Evolutionary conservation across 768 basidiomycete species (phyloP).

Genomic region (Xerocomus spinulosus): DNA sequence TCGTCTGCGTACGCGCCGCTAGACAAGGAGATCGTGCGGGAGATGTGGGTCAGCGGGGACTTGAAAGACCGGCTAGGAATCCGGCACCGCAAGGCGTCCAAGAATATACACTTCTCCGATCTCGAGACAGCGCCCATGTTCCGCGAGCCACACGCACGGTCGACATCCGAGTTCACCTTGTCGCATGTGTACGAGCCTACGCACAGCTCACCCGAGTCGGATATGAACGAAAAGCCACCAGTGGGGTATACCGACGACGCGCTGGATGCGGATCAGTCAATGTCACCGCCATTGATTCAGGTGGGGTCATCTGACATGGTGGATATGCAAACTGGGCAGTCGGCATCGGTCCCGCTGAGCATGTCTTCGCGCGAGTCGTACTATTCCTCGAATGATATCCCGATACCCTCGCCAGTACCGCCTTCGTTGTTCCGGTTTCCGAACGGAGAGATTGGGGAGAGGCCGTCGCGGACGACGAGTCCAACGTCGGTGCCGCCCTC

Average conservation of each 20-base stretch:
- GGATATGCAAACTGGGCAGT: slow-evolving; percentile 17
- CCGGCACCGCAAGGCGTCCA: slow-evolving; percentile 53
- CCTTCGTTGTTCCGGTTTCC: slow-evolving; percentile 45
- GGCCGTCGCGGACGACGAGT: slow-evolving; percentile 11
- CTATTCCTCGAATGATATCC: slow-evolving; percentile 51
- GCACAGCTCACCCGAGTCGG: slow-evolving; percentile 26
- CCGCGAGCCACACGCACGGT: slow-evolving; percentile 56
- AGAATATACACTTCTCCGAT: slow-evolving; percentile 33
- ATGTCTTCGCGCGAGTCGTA: slow-evolving; percentile 50
- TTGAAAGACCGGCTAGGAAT: slow-evolving; percentile 80
- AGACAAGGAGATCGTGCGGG: slow-evolving; percentile 88
- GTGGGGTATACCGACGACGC: neutral
- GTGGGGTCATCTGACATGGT: slow-evolving; percentile 12
- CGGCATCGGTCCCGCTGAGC: slow-evolving; percentile 37
- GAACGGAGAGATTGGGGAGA: slow-evolving; percentile 42
- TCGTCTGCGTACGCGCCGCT: slow-evolving; percentile 67
- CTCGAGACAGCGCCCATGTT: slow-evolving; percentile 73
- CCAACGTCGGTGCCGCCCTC: slow-evolving; percentile 5
- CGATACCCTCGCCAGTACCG: slow-evolving; percentile 54
- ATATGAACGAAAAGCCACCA: slow-evolving; percentile 11
- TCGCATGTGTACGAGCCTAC: slow-evolving; percentile 46
- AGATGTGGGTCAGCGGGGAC: slow-evolving; percentile 84
- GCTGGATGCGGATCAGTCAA: slow-evolving; percentile 1
- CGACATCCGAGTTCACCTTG: slow-evolving; percentile 55
- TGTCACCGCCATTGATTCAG: slow-evolving; percentile 7